Evolutionary conservation across 805 yeast species (phyloP), one percentile per base, ranked within the genome.

Genomic region (Kregervanrija fluxuum): DNA sequence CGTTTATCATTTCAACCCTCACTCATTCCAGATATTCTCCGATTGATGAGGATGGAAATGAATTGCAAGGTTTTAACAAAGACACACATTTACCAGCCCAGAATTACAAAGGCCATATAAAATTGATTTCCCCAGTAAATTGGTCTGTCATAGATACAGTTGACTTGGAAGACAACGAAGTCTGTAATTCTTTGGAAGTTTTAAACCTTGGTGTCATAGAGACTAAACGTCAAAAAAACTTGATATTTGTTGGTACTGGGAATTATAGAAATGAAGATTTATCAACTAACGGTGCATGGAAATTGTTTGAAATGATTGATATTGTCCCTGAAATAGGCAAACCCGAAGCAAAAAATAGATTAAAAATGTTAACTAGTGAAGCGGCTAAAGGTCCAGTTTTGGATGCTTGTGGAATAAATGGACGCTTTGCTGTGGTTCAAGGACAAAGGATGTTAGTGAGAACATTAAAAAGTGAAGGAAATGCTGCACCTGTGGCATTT

Each of bases 401-500:
- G 1, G 70, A 85, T 2, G 71, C 88, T 1, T 77, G 84, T 56
- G 93, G 82, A 42, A 73, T 90, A 10, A 79, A 90, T 63, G 97
- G 97, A 3, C 69, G 95, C 49, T 78, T 91, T 47, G 71, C 89
- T 36, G 80, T 82, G 3, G 78, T 89, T 3, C 98, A 91, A 62
- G 96, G 96, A 4, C 95, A 86, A 62, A 85, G 84, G 54, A 61
- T 78, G 30, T 45, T 91, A 52, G 81, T 90, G 2, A 73, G 97
- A 56, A 91, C 85, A 59, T 70, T 89, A 40, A 90, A 85, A 56
- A 52, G 50, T 32, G 93, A 86, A 60, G 85, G 86, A 44, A 75
- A 80, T 35, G 87, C 88, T 3, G 88, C 85, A 30, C 96, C 98
- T 0, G 96, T 93, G 4, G 98, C 98, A 1, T 93, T 93, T 56